Base-by-base conservation (phyloP, 176 grass and related monocot genomes). In the Calamus simplicifolius region DNA sequence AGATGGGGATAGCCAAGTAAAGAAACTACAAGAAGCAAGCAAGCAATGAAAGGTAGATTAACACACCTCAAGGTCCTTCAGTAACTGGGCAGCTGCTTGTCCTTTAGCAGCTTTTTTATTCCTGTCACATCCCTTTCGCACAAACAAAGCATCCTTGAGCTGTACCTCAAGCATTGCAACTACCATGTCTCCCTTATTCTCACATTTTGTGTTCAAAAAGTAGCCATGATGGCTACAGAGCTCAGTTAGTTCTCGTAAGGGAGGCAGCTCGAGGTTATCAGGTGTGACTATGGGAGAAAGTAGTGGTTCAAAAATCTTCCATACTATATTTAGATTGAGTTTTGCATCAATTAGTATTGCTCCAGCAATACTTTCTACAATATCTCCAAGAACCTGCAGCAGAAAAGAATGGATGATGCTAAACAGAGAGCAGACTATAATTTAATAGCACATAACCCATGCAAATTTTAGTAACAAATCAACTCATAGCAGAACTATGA, bases 211-310 rank as follows among this genome's bases (percentile, higher is more conserved):
- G 27, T 68, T 62, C 51, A 91, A 51, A 77, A 82, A 91, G 51
- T 97, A 91, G 21, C 87, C 84, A 77, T 62, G 77, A 27, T 80
- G 82, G 54, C 50, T 55, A 25, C 84, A 88, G 50, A 89, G 74
- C 61, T 97, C 92, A 17, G 28, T 71, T 59, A 97, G 84, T 62
- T 91, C 92, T 56, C 84, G 89, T 19, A 81, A 80, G 18, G 87
- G 84, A 43, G 83, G 65, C 52, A 91, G 69, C 62, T 91, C 87
- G 30, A 88, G 70, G 31, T 70, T 97, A 56, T 97, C 80, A 80
- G 92, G 87, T 75, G 87, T 97, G 6, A 91, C 87, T 71, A 97
- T 79, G 63, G 92, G 92, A 26, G 87, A 91, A 76, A 97, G 79
- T 54, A 97, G 75, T 50, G 72, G 68, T 58, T 91, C 38, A 67